A percentile compares a stretch with the other conserved stretches of the same genome.
These are phyloP conservation scores for Tetracladium marchalianum DNA, from an alignment of 495 filamentous ascomycete species.

Conservation along the genomic window DNA sequence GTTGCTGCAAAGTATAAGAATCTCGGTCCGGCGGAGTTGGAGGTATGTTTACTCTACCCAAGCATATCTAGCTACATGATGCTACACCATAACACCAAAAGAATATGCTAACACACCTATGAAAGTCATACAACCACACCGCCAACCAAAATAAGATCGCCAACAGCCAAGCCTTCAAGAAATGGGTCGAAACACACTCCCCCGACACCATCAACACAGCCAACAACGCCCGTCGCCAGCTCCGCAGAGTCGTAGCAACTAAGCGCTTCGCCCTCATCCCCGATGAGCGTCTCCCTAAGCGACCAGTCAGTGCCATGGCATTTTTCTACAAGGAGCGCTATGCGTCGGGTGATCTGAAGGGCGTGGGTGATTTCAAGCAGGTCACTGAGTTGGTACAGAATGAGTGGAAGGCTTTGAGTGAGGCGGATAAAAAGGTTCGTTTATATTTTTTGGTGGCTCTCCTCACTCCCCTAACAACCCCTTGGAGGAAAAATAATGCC, in stretches of 20 bases:
- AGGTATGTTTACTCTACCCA: constrained; percentile 7
- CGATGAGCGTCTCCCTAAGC: constrained; percentile 47
- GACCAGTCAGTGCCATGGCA: constrained; percentile 22
- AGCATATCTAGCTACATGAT: no score
- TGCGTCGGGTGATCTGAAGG: constrained; percentile 37
- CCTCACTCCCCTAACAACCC: neutral
- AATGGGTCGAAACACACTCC: constrained; percentile 47
- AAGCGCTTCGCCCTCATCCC: constrained; percentile 19
- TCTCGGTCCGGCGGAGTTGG: constrained; percentile 10
- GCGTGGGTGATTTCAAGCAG: constrained; percentile 26
- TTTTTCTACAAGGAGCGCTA: constrained; percentile 35
- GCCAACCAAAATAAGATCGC: constrained; percentile 36
- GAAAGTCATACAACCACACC: constrained; percentile 42
- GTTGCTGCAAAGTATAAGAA: constrained; percentile 12
- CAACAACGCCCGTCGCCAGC: constrained; percentile 42
- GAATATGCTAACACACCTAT: constrained; percentile 3
- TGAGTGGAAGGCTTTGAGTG: constrained; percentile 44
- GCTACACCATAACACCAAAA: no score
- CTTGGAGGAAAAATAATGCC: neutral
- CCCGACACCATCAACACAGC: constrained; percentile 47
- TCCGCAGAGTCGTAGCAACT: constrained; percentile 24
- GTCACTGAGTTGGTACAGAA: constrained; percentile 21
- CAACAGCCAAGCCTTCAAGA: constrained; percentile 28
- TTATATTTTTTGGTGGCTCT: neutral
- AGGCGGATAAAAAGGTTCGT: constrained; percentile 47